phyloP scores from a whole-genome alignment of 192 early-diverging fungal genomes.

The Linnemannia zychae region DNA sequence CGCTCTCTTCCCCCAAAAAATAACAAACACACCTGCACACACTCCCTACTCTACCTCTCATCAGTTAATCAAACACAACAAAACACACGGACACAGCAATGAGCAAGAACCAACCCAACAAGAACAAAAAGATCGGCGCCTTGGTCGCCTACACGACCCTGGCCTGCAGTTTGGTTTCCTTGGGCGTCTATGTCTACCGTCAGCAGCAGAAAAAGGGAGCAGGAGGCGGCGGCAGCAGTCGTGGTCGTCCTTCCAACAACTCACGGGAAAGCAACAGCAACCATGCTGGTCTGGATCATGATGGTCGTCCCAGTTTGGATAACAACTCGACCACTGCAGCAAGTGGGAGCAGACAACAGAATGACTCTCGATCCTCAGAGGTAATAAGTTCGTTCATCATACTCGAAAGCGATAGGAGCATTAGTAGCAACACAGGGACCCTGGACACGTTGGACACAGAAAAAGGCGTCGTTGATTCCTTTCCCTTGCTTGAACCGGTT shows the following conservation, averaged over 20 bases:
- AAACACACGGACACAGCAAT: conserved; percentile 13
- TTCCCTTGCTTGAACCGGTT: neutral
- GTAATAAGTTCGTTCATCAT: conserved; percentile 7
- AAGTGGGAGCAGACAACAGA: conserved; percentile 4
- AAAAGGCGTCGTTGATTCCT: neutral
- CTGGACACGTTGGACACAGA: no score
- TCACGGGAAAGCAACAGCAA: neutral
- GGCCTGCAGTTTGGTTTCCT: conserved; percentile 36
- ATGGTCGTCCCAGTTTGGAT: conserved; percentile 23
- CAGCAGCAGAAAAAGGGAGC: conserved; percentile 24
- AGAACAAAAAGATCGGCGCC: conserved; percentile 36
- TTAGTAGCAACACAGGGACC: no score
- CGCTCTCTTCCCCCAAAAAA: neutral
- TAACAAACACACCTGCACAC: neutral
- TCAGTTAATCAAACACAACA: neutral
- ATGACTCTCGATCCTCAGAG: conserved; percentile 36
- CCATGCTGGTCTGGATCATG: conserved; percentile 15
- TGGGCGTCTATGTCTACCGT: conserved; percentile 45
- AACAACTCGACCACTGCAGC: neutral
- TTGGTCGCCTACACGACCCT: conserved; percentile 46
- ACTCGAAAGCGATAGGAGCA: neutral
- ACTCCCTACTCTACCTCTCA: neutral
- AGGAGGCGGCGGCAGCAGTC: neutral
- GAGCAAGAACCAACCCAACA: conserved; percentile 36
- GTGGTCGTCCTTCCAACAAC: conserved; percentile 18